Evolutionary conservation across 106 monocot genomes (phyloP).

Genomic region (Acorus calamus): DNA sequence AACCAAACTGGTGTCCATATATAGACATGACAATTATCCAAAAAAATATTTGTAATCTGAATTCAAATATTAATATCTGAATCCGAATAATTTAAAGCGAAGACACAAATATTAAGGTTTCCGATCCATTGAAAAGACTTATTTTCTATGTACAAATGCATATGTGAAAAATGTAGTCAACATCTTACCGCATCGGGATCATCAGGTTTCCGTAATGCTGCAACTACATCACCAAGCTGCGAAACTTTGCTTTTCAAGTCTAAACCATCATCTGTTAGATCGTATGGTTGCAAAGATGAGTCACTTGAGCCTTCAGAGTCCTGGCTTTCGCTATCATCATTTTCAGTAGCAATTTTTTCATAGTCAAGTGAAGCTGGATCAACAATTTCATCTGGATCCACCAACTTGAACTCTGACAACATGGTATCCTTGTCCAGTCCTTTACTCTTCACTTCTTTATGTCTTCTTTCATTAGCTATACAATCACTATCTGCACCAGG

Average conservation of each 20-base stretch:
- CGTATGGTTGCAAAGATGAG: slow-evolving; percentile 87
- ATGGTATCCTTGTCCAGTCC: slow-evolving; percentile 4
- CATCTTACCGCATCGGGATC: slow-evolving; percentile 79
- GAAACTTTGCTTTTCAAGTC: slow-evolving; percentile 65
- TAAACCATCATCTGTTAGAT: slow-evolving; percentile 81
- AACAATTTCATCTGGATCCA: slow-evolving; percentile 27
- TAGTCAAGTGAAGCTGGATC: slow-evolving; percentile 8
- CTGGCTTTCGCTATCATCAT: slow-evolving; percentile 28
- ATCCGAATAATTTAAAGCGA: no score
- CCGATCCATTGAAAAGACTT: no score
- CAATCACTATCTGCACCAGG: slow-evolving; percentile 2
- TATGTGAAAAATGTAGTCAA: slow-evolving; percentile 3
- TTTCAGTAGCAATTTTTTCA: slow-evolving; percentile 14
- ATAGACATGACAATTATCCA: no score
- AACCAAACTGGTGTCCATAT: no score
- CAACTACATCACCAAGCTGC: slow-evolving; percentile 57
- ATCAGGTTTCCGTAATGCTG: slow-evolving; percentile 81
- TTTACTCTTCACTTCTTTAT: slow-evolving; percentile 18
- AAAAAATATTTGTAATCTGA: no score
- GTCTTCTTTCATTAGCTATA: slow-evolving; percentile 11
- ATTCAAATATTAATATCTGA: no score
- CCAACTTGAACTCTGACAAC: slow-evolving; percentile 15
- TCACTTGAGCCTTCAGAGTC: slow-evolving; percentile 64
- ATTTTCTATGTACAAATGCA: background rate
- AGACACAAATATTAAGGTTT: no score